Base-by-base conservation (phyloP, 192 early-diverging fungal genomes). In the Backusella tuberculispora region DNA sequence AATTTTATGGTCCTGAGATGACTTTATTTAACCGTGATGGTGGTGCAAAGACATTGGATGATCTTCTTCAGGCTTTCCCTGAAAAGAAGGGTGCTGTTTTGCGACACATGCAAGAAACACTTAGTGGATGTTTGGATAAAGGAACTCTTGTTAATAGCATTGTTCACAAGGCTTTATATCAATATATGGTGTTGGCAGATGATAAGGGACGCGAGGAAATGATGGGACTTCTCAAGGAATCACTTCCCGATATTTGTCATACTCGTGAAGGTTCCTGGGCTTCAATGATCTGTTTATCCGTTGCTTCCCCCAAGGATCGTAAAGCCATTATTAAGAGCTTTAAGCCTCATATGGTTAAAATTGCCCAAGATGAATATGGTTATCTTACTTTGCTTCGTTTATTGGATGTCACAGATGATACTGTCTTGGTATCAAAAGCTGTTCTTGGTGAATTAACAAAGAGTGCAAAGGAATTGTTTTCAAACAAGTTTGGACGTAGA, bases 1-100 rank as follows among this genome's bases (percentile, higher is more conserved):
- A 99, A 85, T 95, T 99, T 77, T 98, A 97, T 81, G 96, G 96
- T 56, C 92, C 90, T 13, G 96, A 98, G 78, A 95, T 92, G 84
- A 88, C 92, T 4, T 74, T 98, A 26, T 97, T 96, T 80, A 66
- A 63, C 64, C 70, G 94, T 91, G 89, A 84, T 85, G 50, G 72
- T 8, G 50, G 64, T 48, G 40, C 78, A 64, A 75, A 88, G 78
- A 78, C 82, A 12, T 73, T 95, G 63, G 81, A 88, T 17, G 84
- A 85, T 42, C 74, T 95, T 50, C 65, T 95, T 66, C 77, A 81
- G 26, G 83, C 84, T 41, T 78, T 92, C 73, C 94, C 93, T 1
- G 72, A 81, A 8, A 94, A 95, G 77, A 93, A 92, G 80, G 85
- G 87, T 10, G 78, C 74, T 24, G 86, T 98, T 45, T 63, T 97